Evolutionary conservation across 2,329 filamentous ascomycete genomes (phyloP).

Genomic region (Cladobotryum protrusum): DNA sequence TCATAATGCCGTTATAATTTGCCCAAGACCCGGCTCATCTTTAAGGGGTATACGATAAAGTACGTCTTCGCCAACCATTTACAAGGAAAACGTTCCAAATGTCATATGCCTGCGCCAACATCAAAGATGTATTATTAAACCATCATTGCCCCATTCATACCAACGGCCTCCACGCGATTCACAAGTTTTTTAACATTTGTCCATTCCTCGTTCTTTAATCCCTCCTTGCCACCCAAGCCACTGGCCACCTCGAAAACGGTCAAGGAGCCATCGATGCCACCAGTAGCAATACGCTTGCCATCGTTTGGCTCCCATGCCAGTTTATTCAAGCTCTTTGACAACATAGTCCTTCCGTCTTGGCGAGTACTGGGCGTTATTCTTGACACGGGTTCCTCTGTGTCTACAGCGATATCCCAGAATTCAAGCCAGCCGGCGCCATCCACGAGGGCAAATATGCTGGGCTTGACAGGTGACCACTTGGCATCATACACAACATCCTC

Average conservation of each 20-base stretch:
- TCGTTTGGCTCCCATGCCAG: constrained; percentile 89
- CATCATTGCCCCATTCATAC: constrained; percentile 42
- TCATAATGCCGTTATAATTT: background rate
- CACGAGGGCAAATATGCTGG: constrained; percentile 88
- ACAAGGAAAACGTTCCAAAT: background rate
- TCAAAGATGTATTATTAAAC: constrained; percentile 21
- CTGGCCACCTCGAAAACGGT: constrained; percentile 89
- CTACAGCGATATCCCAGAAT: constrained; percentile 89
- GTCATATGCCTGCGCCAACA: constrained; percentile 4
- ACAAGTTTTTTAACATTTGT: constrained; percentile 85
- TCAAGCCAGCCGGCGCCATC: constrained; percentile 90
- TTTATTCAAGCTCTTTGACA: constrained; percentile 87
- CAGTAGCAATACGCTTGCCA: constrained; percentile 79
- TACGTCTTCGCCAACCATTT: background rate
- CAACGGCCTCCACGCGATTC: constrained; percentile 62
- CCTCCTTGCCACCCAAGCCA: constrained; percentile 78
- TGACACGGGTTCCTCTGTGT: constrained; percentile 86
- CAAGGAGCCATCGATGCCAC: constrained; percentile 83
- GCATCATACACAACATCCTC: constrained; percentile 98
- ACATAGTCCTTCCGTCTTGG: constrained; percentile 59
- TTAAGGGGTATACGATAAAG: too few species aligned
- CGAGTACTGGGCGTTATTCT: constrained; percentile 66
- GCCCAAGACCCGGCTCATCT: too few species aligned
- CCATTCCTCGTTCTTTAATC: constrained; percentile 84
- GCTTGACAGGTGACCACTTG: constrained; percentile 89